Conservation (phyloP, 495 filamentous ascomycete genomes). For the Penicillium bialowiezense region DNA sequence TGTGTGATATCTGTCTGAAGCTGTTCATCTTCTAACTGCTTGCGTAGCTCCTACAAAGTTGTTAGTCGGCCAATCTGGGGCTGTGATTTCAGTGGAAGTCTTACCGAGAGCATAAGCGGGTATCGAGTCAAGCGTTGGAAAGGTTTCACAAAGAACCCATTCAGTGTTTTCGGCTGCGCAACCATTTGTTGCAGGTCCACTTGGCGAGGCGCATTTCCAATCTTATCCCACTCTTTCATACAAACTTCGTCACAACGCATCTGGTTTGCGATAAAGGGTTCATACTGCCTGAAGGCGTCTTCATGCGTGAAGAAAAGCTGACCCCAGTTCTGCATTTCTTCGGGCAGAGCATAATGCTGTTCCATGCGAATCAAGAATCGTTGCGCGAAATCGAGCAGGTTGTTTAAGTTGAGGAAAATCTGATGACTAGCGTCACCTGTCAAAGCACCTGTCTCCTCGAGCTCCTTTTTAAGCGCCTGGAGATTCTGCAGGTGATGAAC, state of each 20-base stretch:
- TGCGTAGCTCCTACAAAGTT: slow-evolving; percentile 70
- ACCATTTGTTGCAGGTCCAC: slow-evolving; percentile 61
- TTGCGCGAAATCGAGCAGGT: slow-evolving; percentile 90
- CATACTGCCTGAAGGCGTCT: slow-evolving; percentile 83
- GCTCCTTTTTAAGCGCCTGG: slow-evolving; percentile 84
- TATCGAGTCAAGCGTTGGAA: slow-evolving; percentile 96
- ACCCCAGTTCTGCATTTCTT: slow-evolving; percentile 85
- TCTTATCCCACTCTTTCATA: slow-evolving; percentile 52
- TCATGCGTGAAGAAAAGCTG: slow-evolving; percentile 75
- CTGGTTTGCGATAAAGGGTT: slow-evolving; percentile 96
- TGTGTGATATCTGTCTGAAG: slow-evolving; percentile 64
- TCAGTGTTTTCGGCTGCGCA: slow-evolving; percentile 58
- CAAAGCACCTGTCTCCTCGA: slow-evolving; percentile 83
- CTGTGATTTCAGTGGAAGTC: slow-evolving; percentile 15
- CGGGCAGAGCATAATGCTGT: slow-evolving; percentile 81
- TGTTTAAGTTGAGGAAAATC: slow-evolving; percentile 94
- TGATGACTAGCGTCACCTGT: slow-evolving; percentile 88
- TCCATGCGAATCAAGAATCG: slow-evolving; percentile 92
- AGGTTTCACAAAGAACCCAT: slow-evolving; percentile 91
- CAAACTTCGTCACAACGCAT: slow-evolving; percentile 50
- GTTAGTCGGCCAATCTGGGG: background rate
- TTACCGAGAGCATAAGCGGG: slow-evolving; percentile 81
- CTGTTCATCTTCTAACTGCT: slow-evolving; percentile 71
- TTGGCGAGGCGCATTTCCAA: slow-evolving; percentile 52
- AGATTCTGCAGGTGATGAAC: slow-evolving; percentile 97